A percentile compares a stretch with the other conserved stretches of the same genome.
Evolutionary conservation across 441 rosid genomes (phyloP).

Genomic region (Gossypium davidsonii): DNA sequence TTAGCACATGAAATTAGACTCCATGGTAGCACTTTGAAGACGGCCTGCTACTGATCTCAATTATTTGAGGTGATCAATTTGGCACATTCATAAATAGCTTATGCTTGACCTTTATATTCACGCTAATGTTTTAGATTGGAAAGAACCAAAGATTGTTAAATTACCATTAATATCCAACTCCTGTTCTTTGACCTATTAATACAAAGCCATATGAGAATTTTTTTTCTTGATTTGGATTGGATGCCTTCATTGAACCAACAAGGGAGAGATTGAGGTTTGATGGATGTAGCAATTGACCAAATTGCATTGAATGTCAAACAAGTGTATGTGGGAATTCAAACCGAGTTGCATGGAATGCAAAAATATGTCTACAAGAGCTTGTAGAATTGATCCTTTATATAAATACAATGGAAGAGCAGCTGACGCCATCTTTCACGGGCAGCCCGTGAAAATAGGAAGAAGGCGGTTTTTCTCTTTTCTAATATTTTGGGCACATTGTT

Average conservation of each 20-base stretch:
- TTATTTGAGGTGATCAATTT: constrained; percentile 27
- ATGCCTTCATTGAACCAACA: too few relatives aligned
- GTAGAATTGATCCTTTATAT: too few relatives aligned
- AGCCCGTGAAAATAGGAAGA: constrained; percentile 11
- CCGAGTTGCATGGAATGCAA: too few relatives aligned
- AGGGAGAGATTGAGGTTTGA: too few relatives aligned
- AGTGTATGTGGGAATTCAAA: too few relatives aligned
- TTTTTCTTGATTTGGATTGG: too few relatives aligned
- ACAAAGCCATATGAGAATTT: too few relatives aligned
- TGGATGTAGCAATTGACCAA: too few relatives aligned
- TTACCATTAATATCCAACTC: too few relatives aligned
- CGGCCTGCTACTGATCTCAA: constrained; percentile 37
- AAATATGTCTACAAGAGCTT: too few relatives aligned
- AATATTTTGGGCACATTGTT: background rate
- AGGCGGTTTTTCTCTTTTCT: background rate
- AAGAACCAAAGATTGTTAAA: background rate
- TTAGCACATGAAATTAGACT: constrained; percentile 35
- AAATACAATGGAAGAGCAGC: background rate
- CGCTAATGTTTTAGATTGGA: background rate
- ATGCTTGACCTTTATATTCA: background rate
- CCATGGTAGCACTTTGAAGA: constrained; percentile 33
- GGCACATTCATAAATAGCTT: background rate
- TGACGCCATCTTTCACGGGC: constrained; percentile 10
- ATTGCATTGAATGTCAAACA: too few relatives aligned
- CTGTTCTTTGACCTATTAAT: too few relatives aligned